phyloP scores from a whole-genome alignment of 495 filamentous ascomycete species.

The Daldinia vernicosa region DNA sequence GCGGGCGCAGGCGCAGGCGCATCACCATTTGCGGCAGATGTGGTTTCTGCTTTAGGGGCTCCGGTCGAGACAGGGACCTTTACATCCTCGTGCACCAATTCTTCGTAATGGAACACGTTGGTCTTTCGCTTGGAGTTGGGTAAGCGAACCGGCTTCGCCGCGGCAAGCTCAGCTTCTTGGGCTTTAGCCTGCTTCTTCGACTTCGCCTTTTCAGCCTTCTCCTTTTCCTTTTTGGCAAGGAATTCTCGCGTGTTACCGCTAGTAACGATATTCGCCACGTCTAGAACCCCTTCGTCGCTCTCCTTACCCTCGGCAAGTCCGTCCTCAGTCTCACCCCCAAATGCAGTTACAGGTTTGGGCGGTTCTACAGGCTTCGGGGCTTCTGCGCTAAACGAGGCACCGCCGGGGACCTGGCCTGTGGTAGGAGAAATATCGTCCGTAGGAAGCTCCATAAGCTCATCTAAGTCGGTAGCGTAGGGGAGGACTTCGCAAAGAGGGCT shows the following conservation, averaged over 20 bases:
- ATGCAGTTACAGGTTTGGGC: slow-evolving; percentile 38
- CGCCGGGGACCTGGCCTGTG: slow-evolving; percentile 60
- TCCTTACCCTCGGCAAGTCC: slow-evolving; percentile 54
- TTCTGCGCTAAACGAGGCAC: slow-evolving; percentile 44
- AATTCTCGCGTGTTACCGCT: slow-evolving; percentile 93
- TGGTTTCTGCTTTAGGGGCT: slow-evolving; percentile 46
- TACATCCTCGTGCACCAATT: slow-evolving; percentile 71
- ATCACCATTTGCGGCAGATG: slow-evolving; percentile 48
- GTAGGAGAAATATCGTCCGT: slow-evolving; percentile 68
- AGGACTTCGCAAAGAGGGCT: slow-evolving; percentile 90
- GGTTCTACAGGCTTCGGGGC: slow-evolving; percentile 49
- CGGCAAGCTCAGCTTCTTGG: slow-evolving; percentile 67
- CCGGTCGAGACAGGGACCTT: slow-evolving; percentile 57
- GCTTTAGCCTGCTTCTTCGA: slow-evolving; percentile 57
- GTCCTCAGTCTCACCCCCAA: slow-evolving; percentile 61
- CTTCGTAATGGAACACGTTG: slow-evolving; percentile 84
- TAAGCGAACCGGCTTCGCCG: slow-evolving; percentile 66
- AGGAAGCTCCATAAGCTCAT: slow-evolving; percentile 60
- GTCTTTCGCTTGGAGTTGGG: slow-evolving; percentile 84
- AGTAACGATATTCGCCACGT: slow-evolving; percentile 91
- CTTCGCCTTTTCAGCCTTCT: slow-evolving; percentile 77
- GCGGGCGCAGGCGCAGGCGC: slow-evolving; percentile 54
- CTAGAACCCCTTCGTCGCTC: slow-evolving; percentile 82
- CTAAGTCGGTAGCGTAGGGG: slow-evolving; percentile 68
- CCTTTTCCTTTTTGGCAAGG: slow-evolving; percentile 87